These are phyloP conservation scores for Dorcoceras hygrometricum DNA, from an alignment of 257 asterid species.

Conservation along the genomic window DNA sequence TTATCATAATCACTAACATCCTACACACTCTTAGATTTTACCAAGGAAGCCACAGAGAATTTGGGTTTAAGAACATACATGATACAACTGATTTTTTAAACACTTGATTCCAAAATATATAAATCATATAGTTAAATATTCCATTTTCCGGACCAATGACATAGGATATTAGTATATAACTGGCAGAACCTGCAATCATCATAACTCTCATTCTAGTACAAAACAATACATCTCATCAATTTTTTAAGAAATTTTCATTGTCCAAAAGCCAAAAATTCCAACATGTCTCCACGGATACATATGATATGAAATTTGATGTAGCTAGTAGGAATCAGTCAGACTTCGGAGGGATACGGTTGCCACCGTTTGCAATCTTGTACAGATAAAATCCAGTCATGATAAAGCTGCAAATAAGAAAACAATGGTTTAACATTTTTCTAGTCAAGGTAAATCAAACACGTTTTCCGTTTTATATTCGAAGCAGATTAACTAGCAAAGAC, in stretches of 20 bases:
- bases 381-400: conserved; percentile 73
- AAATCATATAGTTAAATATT: too few relatives aligned
- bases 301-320: background rate
- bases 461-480: background rate
- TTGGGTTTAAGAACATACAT: too few relatives aligned
- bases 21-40: too few relatives aligned
- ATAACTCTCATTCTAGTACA: background rate
- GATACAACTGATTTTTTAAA: too few relatives aligned
- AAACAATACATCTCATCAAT: background rate
- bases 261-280: background rate
- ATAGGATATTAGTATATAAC: too few relatives aligned
- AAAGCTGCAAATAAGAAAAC: conserved; percentile 43
- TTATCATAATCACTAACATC: too few relatives aligned
- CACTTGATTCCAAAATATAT: too few relatives aligned
- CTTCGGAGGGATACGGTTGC: conserved; percentile 74
- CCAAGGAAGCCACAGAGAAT: too few relatives aligned
- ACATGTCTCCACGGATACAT: background rate
- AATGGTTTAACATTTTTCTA: conserved; percentile 1
- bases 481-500: background rate
- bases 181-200: background rate
- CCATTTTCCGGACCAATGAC: too few relatives aligned
- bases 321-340: conserved; percentile 36
- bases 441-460: background rate
- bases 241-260: background rate
- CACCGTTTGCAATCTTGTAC: conserved; percentile 78